Percentiles rank a stretch among this genome's conserved stretches.
Conservation (phyloP, 305 asterid species). For the Ajuga reptans region DNA sequence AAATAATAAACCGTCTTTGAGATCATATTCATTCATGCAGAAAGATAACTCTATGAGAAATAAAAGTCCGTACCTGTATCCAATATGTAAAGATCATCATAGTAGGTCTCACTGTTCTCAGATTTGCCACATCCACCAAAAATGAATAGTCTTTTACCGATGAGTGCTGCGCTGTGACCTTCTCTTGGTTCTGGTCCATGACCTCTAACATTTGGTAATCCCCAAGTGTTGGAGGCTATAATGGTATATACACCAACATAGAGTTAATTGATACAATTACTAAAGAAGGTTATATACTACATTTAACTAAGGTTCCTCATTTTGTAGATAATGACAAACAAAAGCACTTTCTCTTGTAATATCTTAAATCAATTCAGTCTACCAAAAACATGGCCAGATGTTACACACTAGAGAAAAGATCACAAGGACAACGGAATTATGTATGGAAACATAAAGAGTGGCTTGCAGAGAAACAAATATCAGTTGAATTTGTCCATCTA, state of each 20-base stretch:
- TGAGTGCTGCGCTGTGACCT: conserved; percentile 93
- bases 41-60: background rate
- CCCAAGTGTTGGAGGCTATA: conserved; percentile 76
- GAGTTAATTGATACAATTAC: conserved; percentile 10
- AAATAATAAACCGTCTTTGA: background rate
- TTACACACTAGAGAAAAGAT: background rate
- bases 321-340: background rate
- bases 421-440: background rate
- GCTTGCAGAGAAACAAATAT: background rate
- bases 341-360: background rate
- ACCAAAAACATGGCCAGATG: background rate
- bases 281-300: background rate
- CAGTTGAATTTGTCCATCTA: background rate
- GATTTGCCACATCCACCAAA: conserved; percentile 94
- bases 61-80: conserved; percentile 54
- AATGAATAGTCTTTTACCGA: conserved; percentile 83
- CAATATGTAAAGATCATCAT: conserved; percentile 84
- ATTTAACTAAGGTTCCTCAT: background rate
- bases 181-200: conserved; percentile 91
- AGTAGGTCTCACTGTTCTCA: conserved; percentile 57
- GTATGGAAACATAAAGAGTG: background rate
- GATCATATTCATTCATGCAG: background rate
- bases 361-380: background rate
- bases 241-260: conserved; percentile 11
- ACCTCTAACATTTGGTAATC: conserved; percentile 72